Evolutionary conservation across 495 filamentous ascomycete genomes (phyloP), one percentile per base, ranked within the genome.

Genomic region (Penicillium atrosanguineum): DNA sequence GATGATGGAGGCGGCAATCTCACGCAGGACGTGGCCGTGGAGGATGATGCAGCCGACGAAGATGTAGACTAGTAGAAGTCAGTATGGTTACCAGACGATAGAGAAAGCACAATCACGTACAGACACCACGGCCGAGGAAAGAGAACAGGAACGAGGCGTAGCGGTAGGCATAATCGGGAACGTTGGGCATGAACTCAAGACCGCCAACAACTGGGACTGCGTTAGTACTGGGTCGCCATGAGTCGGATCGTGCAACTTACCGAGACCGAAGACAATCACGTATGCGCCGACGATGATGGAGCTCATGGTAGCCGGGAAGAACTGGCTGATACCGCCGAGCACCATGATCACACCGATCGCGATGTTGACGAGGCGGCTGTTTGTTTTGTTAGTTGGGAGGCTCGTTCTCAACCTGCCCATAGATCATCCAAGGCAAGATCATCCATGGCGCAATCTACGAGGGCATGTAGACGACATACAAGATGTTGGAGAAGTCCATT

Each of bases 101-200:
- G 3, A 40, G 8, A 40, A 18, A 20, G 36, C 34, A 5, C 12
- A 28, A 46, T 34, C 9, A 85, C 91, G 74, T 83, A 97, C 91
- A 97, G 69, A 91, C 76, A 69, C 94, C 94, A 61, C 94, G 91
- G 48, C 94, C 94, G 59, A 97, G 68, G 82, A 99, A 97, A 42
- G 87, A 91, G 80, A 97, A 97, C 65, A 97, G 85, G 83, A 99
- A 99, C 21, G 88, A 91, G 16, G 92, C 94, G 80, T 97, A 97
- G 68, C 88, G 84, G 53, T 90, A 87, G 36, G 95, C 79, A 68
- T 96, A 91, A 31, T 91, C 89, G 5, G 95, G 95, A 59, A 96
- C 91, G 72, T 95, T 92, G 48, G 75, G 75, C 29, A 79, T 54
- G 74, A 96, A 94, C 73, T 99, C 94, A 65, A 82, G 67, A 21